Evolutionary conservation across 192 early-diverging fungal genomes (phyloP), one percentile per base, ranked within the genome.

Genomic region (Backusella circina): DNA sequence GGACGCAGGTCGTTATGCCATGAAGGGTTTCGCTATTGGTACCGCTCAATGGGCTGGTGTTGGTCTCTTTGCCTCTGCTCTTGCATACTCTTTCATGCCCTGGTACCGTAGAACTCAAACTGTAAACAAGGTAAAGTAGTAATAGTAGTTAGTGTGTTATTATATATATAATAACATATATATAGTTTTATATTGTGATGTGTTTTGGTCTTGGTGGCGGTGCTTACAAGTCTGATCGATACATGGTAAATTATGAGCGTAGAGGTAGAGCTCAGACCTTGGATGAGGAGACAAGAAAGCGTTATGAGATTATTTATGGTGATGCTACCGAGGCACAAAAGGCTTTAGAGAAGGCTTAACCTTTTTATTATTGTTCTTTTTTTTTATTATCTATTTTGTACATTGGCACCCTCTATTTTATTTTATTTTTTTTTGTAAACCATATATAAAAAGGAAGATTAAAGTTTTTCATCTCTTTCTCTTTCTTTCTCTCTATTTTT

Each of bases 141-240:
- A 26, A n/a, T n/a, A n/a, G n/a, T n/a, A n/a, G n/a, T n/a, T 57
- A 4, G 8, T 5, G 18, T 1, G 51, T 9, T 1, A 1, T 1
- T 9, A 7, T 9, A 31, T 30, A 32, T 0, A 61, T 33, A 26
- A n/a, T 70, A 13, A 37, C 3, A 12, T 23, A 13, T 51, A 16
- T 51, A 44, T 61, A 83, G 82, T 83, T 83, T 68, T 83, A 83
- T 74, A 76, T 83, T 57, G 72, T 79, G 1, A 83, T 83, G 82
- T 78, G 74, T 41, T 76, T 79, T 50, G 78, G 35, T 10, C 41
- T 83, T 6, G 82, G 82, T 72, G 82, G 82, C 15, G 82, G 82
- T n/a, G 78, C 82, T 39, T 78, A 83, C 30, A 76, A 74, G 26
- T 74, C 75, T 38, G 82, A 83, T 71, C 67, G 82, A 32, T 83